Conservation (phyloP, 768 basidiomycete genomes). For the Floccularia luteovirens region DNA sequence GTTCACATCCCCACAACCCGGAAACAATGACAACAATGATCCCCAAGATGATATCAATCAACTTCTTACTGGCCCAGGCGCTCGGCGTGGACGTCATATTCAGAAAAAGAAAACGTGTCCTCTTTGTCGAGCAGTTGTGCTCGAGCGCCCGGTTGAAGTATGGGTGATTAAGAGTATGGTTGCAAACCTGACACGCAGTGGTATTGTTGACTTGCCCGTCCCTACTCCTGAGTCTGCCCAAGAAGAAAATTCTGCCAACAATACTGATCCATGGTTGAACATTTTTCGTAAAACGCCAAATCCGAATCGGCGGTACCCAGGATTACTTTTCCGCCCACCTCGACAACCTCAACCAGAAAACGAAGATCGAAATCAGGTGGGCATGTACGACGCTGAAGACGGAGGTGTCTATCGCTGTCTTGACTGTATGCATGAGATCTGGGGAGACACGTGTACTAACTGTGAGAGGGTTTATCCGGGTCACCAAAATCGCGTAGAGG, state of each 20-base stretch:
- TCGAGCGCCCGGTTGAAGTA: slow-evolving; percentile 59
- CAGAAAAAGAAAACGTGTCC: slow-evolving; percentile 66
- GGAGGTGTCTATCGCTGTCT: slow-evolving; percentile 71
- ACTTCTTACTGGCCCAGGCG: slow-evolving; percentile 28
- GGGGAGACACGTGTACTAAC: slow-evolving; percentile 53
- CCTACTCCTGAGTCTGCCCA: slow-evolving; percentile 17
- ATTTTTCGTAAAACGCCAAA: slow-evolving; percentile 39
- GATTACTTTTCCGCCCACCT: slow-evolving; percentile 8
- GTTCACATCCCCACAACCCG: slow-evolving; percentile 48
- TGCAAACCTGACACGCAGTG: slow-evolving; percentile 40
- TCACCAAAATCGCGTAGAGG: slow-evolving; percentile 32
- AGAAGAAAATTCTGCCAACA: slow-evolving; percentile 11
- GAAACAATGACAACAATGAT: slow-evolving; percentile 12
- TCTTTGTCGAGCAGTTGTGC: slow-evolving; percentile 56
- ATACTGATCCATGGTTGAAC: slow-evolving; percentile 55
- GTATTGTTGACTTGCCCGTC: slow-evolving; percentile 31
- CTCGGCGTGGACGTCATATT: slow-evolving; percentile 35
- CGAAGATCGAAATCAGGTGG: slow-evolving; percentile 33
- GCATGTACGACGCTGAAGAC: slow-evolving; percentile 68
- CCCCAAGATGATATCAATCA: slow-evolving; percentile 15
- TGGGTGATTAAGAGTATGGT: slow-evolving; percentile 69
- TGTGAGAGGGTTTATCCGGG: slow-evolving; percentile 58
- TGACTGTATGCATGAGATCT: slow-evolving; percentile 75
- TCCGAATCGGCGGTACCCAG: slow-evolving; percentile 3
- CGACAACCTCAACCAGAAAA: slow-evolving; percentile 9